Conservation (phyloP, 306 rosid species). For the Trifolium fragiferum region DNA sequence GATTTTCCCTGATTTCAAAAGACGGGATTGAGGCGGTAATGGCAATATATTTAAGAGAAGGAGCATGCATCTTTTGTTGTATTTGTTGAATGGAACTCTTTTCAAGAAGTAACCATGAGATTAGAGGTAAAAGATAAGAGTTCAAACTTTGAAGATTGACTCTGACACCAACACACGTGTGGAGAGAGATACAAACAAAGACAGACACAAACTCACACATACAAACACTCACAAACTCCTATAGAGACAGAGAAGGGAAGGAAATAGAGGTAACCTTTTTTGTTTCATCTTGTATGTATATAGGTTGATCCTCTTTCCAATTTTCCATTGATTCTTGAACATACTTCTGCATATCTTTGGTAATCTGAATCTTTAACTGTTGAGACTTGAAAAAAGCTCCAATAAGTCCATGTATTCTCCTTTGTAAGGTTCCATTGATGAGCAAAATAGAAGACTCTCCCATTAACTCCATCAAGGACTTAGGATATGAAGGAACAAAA, state of each 20-base stretch:
- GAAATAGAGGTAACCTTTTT: constrained; percentile 67
- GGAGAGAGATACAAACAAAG: constrained; percentile 25
- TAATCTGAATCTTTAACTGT: constrained; percentile 80
- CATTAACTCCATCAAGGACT: constrained; percentile 85
- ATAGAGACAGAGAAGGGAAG: constrained; percentile 38
- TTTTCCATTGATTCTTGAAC: constrained; percentile 71
- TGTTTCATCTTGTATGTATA: constrained; percentile 83
- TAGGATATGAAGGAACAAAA: constrained; percentile 93
- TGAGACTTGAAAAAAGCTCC: constrained; percentile 96
- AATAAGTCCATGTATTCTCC: constrained; percentile 92
- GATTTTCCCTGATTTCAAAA: too few species aligned
- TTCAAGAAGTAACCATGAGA: constrained; percentile 41
- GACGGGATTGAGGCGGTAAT: too few species aligned
- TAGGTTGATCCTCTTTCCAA: constrained; percentile 71
- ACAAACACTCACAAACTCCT: constrained; percentile 19
- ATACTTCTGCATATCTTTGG: constrained; percentile 76
- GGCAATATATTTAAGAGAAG: constrained; percentile 39
- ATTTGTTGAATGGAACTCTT: constrained; percentile 33
- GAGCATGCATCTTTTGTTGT: constrained; percentile 49
- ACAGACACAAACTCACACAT: constrained; percentile 25
- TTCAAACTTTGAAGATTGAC: constrained; percentile 42
- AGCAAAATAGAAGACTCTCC: constrained; percentile 94
- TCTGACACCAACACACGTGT: constrained; percentile 45
- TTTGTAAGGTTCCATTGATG: constrained; percentile 89
- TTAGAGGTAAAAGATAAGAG: neutral